Conservation (phyloP, 345 rosid genomes). For the Acer yangbiense region DNA sequence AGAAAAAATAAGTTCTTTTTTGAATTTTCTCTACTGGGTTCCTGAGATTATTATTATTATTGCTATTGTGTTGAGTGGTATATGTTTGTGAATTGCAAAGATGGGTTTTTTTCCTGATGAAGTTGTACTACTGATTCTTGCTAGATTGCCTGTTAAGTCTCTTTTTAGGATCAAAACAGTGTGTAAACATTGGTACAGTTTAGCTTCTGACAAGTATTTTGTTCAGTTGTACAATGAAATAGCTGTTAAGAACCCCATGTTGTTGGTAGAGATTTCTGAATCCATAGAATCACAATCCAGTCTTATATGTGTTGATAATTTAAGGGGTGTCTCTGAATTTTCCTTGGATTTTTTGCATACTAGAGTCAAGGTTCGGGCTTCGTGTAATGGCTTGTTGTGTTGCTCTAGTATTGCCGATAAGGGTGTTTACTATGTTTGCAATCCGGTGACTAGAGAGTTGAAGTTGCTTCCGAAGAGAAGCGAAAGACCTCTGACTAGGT, state of each 20-base stretch:
- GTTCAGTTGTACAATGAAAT: conserved; percentile 49
- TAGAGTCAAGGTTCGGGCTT: conserved; percentile 76
- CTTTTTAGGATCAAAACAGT: conserved; percentile 68
- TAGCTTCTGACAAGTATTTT: conserved; percentile 66
- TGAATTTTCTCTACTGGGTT: not conserved
- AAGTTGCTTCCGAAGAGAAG: conserved; percentile 63
- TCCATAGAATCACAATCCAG: conserved; percentile 50
- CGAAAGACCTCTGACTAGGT: conserved; percentile 70
- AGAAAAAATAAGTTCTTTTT: conserved; percentile 10
- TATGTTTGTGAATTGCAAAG: conserved; percentile 35
- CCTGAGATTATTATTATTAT: not conserved
- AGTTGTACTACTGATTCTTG: conserved; percentile 65
- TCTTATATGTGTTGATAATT: conserved; percentile 63
- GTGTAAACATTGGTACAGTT: conserved; percentile 70
- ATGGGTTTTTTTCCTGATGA: conserved; percentile 66
- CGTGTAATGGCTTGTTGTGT: conserved; percentile 84
- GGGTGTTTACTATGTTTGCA: conserved; percentile 81
- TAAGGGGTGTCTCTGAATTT: conserved; percentile 68
- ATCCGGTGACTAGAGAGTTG: conserved; percentile 78
- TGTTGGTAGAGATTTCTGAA: conserved; percentile 63
- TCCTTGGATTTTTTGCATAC: conserved; percentile 71
- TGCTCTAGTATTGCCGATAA: conserved; percentile 84
- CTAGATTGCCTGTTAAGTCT: conserved; percentile 74
- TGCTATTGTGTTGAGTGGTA: not conserved
- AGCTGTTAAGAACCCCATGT: conserved; percentile 50